Evolutionary conservation across 2,329 filamentous ascomycete species (phyloP).

Genomic region (Scedosporium apiospermum): DNA sequence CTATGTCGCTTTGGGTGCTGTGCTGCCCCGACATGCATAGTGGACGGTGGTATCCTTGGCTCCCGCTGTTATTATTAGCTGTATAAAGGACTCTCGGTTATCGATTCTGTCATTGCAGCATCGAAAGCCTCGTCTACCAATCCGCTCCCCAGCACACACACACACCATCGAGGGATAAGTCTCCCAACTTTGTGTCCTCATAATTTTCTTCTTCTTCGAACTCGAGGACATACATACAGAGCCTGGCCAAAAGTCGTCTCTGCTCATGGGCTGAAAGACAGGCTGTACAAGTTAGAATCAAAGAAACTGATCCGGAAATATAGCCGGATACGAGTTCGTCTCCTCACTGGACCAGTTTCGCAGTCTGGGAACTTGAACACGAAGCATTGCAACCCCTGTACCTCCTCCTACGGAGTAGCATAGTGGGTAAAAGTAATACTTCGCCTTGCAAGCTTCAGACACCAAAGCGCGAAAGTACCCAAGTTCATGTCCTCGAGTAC

Average conservation of each 20-base stretch:
- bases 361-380: not conserved
- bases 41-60: not conserved
- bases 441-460: too few species aligned
- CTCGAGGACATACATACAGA: too few species aligned
- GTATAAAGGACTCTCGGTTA: not conserved
- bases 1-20: not conserved
- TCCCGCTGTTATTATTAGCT: not conserved
- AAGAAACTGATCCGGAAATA: not conserved
- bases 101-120: too few species aligned
- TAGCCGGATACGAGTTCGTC: not conserved
- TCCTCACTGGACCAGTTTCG: not conserved
- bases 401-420: too few species aligned
- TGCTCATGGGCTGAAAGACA: not conserved
- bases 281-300: not conserved
- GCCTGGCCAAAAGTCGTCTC: not conserved
- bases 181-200: too few species aligned
- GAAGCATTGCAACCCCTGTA: not conserved
- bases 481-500: too few species aligned
- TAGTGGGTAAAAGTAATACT: too few species aligned
- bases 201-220: too few species aligned
- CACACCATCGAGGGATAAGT: too few species aligned
- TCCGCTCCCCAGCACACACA: too few species aligned
- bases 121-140: too few species aligned
- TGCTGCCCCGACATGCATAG: not conserved
- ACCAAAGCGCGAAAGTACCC: too few species aligned